A percentile compares a stretch with the other conserved stretches of the same genome.
These are phyloP conservation scores for Schoenoplectus tabernaemontani DNA, from an alignment of 202 grass and related monocot species.

Conservation along the genomic window DNA sequence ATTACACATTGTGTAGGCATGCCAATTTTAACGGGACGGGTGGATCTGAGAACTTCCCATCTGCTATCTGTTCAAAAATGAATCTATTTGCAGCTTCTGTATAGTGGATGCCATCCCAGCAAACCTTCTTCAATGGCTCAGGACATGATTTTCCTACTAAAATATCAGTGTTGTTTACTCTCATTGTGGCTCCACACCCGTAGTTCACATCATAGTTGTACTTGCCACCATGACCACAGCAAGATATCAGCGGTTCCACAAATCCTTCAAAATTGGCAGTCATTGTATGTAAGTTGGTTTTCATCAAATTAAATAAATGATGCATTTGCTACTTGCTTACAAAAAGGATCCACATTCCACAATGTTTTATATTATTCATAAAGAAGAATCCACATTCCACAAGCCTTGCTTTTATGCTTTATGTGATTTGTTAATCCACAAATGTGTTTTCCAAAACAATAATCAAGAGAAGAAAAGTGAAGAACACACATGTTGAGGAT, in stretches of 20 bases:
- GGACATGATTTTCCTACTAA: conserved; percentile 55
- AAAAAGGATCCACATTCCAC: not conserved
- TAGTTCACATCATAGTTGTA: conserved; percentile 58
- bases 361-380: not conserved
- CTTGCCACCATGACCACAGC: conserved; percentile 72
- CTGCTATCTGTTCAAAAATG: conserved; percentile 69
- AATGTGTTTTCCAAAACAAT: not conserved
- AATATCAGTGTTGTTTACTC: conserved; percentile 62
- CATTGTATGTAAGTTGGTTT: not conserved
- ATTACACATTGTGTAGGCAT: conserved; percentile 18
- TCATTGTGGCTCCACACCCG: conserved; percentile 52
- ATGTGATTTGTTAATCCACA: not conserved
- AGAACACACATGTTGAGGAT: not conserved
- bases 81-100: conserved; percentile 86
- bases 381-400: not conserved
- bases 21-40: conserved; percentile 34
- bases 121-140: conserved; percentile 57
- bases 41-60: conserved; percentile 49
- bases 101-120: conserved; percentile 92
- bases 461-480: not conserved
- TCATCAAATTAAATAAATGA: not conserved
- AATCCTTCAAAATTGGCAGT: conserved; percentile 40
- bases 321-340: not conserved
- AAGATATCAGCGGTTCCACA: conserved; percentile 53
- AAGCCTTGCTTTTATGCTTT: too few relatives aligned